Conservation (phyloP, 1,284 basidiomycete genomes). For the Apiotrichum sp. region DNA sequence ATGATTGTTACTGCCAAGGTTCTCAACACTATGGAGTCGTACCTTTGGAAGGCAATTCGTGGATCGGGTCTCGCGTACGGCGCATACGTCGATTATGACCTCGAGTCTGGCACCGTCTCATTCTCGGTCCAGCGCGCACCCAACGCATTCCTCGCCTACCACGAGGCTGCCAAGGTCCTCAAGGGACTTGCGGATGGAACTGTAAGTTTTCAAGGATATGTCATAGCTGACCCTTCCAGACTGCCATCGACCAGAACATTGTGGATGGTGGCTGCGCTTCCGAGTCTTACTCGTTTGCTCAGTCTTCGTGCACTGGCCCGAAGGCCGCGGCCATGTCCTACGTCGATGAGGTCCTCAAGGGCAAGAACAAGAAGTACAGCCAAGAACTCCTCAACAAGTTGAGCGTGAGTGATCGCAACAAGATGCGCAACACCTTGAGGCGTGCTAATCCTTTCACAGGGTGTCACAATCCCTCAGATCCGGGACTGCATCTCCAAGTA, state of each 20-base stretch:
- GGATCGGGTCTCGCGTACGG: slow-evolving; percentile 93
- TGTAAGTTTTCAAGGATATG: slow-evolving; percentile 52
- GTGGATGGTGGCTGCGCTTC: slow-evolving; percentile 89
- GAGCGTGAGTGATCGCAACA: slow-evolving; percentile 20
- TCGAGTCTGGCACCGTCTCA: slow-evolving; percentile 72
- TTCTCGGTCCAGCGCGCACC: slow-evolving; percentile 85
- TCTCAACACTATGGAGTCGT: slow-evolving; percentile 90
- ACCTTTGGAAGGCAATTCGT: slow-evolving; percentile 86
- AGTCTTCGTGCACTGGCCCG: slow-evolving; percentile 72
- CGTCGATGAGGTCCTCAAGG: slow-evolving; percentile 77
- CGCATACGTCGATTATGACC: slow-evolving; percentile 68
- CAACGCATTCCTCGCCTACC: slow-evolving; percentile 74
- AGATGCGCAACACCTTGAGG: background rate
- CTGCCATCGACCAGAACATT: slow-evolving; percentile 71
- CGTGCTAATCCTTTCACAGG: slow-evolving; percentile 40
- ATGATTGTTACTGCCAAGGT: slow-evolving; percentile 78
- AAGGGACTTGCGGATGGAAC: slow-evolving; percentile 68
- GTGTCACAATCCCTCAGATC: slow-evolving; percentile 71
- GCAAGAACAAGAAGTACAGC: slow-evolving; percentile 65
- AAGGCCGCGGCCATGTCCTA: slow-evolving; percentile 77
- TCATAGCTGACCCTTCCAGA: slow-evolving; percentile 50
- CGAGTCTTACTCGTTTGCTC: slow-evolving; percentile 77
- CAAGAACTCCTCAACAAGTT: slow-evolving; percentile 69
- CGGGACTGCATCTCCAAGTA: slow-evolving; percentile 63
- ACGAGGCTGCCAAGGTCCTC: slow-evolving; percentile 71